Base-by-base conservation (phyloP, 169 alveolate species). In the Cryptosporidium bovis region DNA sequence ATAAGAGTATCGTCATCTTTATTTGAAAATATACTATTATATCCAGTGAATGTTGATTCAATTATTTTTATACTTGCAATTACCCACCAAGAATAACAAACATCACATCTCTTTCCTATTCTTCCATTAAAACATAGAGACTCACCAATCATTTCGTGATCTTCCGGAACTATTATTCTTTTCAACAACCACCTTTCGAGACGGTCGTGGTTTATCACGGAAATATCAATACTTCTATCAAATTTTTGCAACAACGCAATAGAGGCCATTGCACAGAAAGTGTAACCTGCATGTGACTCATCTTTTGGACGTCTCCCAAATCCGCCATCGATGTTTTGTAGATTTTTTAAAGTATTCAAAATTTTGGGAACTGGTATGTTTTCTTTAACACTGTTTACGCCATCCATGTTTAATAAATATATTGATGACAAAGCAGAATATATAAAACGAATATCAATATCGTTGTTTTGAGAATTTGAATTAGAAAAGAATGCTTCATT, bases 11-110 rank as follows among this genome's bases (percentile, higher is more conserved):
- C 48, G 48, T 40, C 48, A 8, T 40, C 48, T 40, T 40, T 8
- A 40, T 40, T 40, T 40, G 48, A 40, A 33, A 46, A 56, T 29
- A 64, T 50, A 13, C 53, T 13, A 1, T 33, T 51, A 18, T 71
- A 15, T 13, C 50, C 58, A 12, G 51, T 46, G 51, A 82, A 50
- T 20, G 29, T 69, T 7, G 18, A 8, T 69, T 53, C 92, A 64
- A 91, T 20, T 50, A 87, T 90, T 18, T 51, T 82, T 27, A 85
- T 56, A 66, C 92, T 82, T 33, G 92, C 92, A 40, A 60, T 46
- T 29, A 91, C 91, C 93, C 93, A 91, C 90, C 90, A 91, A 40
- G 91, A 71, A 71, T 91, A 91, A 83, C 93, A 91, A 29, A 82
- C 82, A 64, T 91, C 93, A 8, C 91, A 84, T 51, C 44, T 56